Base-by-base conservation (phyloP, 2,329 filamentous ascomycete genomes). In the Diaporthe citrichinensis region DNA sequence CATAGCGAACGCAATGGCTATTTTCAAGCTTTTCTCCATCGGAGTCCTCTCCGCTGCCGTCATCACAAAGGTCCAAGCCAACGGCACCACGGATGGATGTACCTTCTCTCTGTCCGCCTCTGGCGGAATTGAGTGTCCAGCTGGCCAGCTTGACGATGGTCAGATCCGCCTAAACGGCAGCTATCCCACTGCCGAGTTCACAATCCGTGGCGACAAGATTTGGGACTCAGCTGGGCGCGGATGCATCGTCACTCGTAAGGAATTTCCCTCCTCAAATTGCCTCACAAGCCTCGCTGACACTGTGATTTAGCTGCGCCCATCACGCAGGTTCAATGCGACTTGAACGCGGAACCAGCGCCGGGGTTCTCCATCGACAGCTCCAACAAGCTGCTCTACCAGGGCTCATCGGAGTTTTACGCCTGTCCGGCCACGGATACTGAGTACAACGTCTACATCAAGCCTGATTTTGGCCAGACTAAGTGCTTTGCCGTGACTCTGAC, bases 81-180 rank as follows among this genome's bases (percentile, higher is more conserved):
- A 58, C 55, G 55, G 31, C 55, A 58, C 28, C 55, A 23, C 36
- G 23, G 61, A 67, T 36, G 41, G 65, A 44, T 62, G 76, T 71
- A 62, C 55, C 59, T 77, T 77, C 72, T 74, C 74, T n/a, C 28
- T 77, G 31, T 57, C 44, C 17, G 76, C 76, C 9, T 51, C 65
- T 8, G 76, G 74, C 20, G n/a, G 39, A 9, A 72, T 77, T 44
- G 67, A 49, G 28, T 74, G 76, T 74, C 72, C 74, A 10, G 76
- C 74, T 34, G 73, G 75, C 31, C 61, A 74, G 57, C 76, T 78
- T n/a, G 36, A 41, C 8, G 76, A 78, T 57, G 76, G 76, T 10
- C 76, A 76, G 62, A 76, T 78, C 69, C 75, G 76, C n/a, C 75
- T 78, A 36, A 76, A 76, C 31, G 76, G 75, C n/a, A 74, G 59